Conservation (phyloP, 257 asterid species). For the Nicotiana undulata region DNA sequence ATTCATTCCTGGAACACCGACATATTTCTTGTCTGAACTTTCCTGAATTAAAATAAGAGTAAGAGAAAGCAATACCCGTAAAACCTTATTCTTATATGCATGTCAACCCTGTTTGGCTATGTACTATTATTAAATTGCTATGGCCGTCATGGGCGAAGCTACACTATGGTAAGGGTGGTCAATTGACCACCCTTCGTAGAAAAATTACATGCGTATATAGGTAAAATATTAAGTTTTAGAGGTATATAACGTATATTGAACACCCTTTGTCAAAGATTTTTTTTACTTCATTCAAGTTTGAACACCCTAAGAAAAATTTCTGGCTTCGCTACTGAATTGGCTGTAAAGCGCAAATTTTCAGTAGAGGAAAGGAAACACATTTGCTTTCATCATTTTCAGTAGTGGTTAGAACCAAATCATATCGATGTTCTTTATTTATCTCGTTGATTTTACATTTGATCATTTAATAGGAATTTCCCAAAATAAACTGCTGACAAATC, state of each 20-base stretch:
- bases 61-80: conserved; percentile 6
- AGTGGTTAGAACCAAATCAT: background rate
- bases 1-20: conserved; percentile 92
- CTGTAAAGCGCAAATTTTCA: background rate
- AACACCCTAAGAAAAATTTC: no score
- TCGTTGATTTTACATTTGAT: background rate
- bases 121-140: background rate
- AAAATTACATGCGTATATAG: no score
- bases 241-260: no score
- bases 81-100: background rate
- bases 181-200: no score
- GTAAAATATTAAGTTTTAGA: no score
- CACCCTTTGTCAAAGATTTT: no score
- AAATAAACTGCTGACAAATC: background rate
- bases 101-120: background rate
- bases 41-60: conserved; percentile 41
- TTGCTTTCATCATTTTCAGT: background rate
- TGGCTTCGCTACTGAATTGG: no score
- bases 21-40: conserved; percentile 52
- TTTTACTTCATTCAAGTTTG: no score
- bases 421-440: background rate
- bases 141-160: no score
- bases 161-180: no score
- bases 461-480: background rate
- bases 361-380: background rate